Percentiles rank a stretch among this genome's conserved stretches.
phyloP scores from a whole-genome alignment of 352 stramenopile genomes.

The Phytophthora meadii region DNA sequence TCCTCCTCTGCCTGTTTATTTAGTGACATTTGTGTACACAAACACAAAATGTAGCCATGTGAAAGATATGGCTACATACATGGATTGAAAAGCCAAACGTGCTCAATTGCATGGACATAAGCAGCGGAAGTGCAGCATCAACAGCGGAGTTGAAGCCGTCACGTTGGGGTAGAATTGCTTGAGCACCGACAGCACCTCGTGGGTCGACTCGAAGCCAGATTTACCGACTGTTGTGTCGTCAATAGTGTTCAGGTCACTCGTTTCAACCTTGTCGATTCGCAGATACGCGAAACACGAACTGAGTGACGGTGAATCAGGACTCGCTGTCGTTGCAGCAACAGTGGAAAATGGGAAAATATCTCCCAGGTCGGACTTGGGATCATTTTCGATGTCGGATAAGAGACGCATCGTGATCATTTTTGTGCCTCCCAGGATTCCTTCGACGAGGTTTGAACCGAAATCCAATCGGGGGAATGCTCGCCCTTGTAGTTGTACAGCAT shows the following conservation, averaged over 20 bases:
- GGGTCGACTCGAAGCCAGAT: constrained; percentile 49
- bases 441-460: constrained; percentile 59
- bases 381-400: constrained; percentile 48
- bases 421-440: constrained; percentile 41
- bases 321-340: constrained; percentile 46
- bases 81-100: too few species aligned
- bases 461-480: constrained; percentile 51
- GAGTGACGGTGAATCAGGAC: constrained; percentile 1
- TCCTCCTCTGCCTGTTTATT: too few species aligned
- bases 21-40: too few species aligned
- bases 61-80: too few species aligned
- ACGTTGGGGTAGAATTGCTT: constrained; percentile 67
- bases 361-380: constrained; percentile 64
- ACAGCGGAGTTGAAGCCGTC: constrained; percentile 44
- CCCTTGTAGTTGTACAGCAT: constrained; percentile 21
- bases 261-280: constrained; percentile 47
- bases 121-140: constrained; percentile 65
- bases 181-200: constrained; percentile 55
- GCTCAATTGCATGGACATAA: constrained; percentile 13
- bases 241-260: constrained; percentile 34
- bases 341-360: constrained; percentile 43
- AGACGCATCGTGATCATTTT: constrained; percentile 82
- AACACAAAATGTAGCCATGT: too few species aligned
- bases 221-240: constrained; percentile 42
- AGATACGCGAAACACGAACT: constrained; percentile 57